Evolutionary conservation across 208 protist genomes (phyloP).

Genomic region (Acanthamoeba culbertsoni): DNA sequence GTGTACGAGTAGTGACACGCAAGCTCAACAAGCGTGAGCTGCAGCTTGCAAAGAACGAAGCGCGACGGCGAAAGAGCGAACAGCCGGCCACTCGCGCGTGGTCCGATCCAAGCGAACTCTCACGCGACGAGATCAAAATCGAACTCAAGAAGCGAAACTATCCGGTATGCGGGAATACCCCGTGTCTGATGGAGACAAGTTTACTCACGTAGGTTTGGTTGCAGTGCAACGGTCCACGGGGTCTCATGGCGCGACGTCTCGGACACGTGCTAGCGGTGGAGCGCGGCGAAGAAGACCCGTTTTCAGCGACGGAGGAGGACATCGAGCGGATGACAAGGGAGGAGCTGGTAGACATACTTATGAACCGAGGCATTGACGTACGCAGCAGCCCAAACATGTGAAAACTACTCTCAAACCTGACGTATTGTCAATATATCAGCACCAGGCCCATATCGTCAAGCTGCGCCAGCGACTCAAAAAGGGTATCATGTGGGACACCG

Average conservation of each 20-base stretch:
- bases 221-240: background rate
- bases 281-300: background rate
- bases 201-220: background rate
- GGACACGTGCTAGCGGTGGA: background rate
- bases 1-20: too few relatives aligned
- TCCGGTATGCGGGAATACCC: background rate
- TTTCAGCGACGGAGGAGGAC: background rate
- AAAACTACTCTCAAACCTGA: background rate
- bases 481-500: background rate
- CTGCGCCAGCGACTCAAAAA: background rate
- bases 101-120: background rate
- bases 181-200: background rate
- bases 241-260: background rate
- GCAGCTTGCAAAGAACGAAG: background rate
- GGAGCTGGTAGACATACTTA: background rate
- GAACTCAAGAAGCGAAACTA: conserved; percentile 44
- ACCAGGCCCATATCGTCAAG: background rate
- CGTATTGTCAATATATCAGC: background rate
- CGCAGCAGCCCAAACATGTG: background rate
- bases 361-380: background rate
- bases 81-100: background rate
- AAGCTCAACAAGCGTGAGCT: background rate
- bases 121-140: background rate
- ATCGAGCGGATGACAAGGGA: background rate
- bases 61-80: background rate